Percentiles rank a stretch among this genome's conserved stretches.
Evolutionary conservation across 23 red algal genomes (phyloP).

Genomic region (Gracilaria vermiculophylla): DNA sequence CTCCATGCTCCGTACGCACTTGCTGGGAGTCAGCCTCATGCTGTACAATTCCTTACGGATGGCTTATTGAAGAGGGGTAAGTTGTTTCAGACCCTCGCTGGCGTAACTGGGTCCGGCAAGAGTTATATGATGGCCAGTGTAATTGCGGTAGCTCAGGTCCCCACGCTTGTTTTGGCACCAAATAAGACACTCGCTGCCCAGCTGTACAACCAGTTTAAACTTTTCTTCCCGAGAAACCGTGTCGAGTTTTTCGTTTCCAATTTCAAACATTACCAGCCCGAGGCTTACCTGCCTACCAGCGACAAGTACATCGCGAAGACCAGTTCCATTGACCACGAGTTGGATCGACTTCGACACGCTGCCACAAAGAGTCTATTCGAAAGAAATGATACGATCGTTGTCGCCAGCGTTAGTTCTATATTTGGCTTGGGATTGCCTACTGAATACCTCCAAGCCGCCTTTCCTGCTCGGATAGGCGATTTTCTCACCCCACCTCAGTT

Average conservation of each 20-base stretch:
- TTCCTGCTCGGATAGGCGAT: conserved; percentile 34
- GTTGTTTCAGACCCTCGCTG: conserved; percentile 75
- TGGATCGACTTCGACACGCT: conserved; percentile 82
- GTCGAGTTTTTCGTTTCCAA: conserved; percentile 88
- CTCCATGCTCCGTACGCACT: conserved; percentile 55
- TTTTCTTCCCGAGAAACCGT: conserved; percentile 71
- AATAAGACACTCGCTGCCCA: conserved; percentile 94
- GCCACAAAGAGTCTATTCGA: conserved; percentile 82
- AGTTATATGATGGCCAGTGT: conserved; percentile 89
- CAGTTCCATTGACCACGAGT: conserved; percentile 71
- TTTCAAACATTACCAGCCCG: conserved; percentile 83
- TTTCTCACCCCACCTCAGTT: neutral
- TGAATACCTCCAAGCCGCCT: conserved; percentile 70
- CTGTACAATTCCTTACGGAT: conserved; percentile 49
- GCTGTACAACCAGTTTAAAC: conserved; percentile 70
- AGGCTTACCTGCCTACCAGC: conserved; percentile 72
- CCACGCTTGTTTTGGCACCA: conserved; percentile 81
- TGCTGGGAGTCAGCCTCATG: conserved; percentile 75
- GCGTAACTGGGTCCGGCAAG: conserved; percentile 86
- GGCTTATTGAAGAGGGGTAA: conserved; percentile 1
- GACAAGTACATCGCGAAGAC: conserved; percentile 91
- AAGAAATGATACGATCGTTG: conserved; percentile 77
- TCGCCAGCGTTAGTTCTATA: conserved; percentile 86
- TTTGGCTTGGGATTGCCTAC: conserved; percentile 85
- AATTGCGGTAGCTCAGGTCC: conserved; percentile 56